These are phyloP conservation scores for Platanthera zijinensis DNA, from an alignment of 106 monocot genomes.

Conservation along the genomic window DNA sequence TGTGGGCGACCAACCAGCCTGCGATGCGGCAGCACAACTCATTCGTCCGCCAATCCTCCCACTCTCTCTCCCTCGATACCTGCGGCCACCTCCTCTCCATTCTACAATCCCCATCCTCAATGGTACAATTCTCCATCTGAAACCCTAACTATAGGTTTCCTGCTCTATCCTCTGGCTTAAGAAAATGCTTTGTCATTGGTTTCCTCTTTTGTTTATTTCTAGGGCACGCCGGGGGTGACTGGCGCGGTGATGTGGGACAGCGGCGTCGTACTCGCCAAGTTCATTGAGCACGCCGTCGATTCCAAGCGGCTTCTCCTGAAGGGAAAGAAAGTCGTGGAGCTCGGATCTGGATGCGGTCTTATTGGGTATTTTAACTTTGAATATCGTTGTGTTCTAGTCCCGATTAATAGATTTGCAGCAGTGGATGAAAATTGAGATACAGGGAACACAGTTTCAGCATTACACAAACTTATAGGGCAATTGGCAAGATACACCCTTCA, in stretches of 20 bases:
- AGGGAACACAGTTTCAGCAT: no score
- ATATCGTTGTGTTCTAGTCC: not conserved
- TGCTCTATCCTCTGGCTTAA: not conserved
- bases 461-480: no score
- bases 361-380: constrained; percentile 42
- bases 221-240: constrained; percentile 80
- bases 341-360: constrained; percentile 84
- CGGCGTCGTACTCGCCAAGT: constrained; percentile 83
- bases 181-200: not conserved
- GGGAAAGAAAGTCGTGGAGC: constrained; percentile 62
- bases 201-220: not conserved
- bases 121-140: constrained; percentile 22
- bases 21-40: constrained; percentile 46
- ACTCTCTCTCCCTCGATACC: constrained; percentile 54
- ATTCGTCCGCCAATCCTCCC: constrained; percentile 66
- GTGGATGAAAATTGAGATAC: no score
- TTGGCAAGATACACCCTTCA: no score
- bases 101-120: constrained; percentile 75
- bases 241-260: constrained; percentile 99
- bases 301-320: constrained; percentile 30
- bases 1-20: constrained; percentile 77
- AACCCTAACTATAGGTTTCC: not conserved
- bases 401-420: no score
- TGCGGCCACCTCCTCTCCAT: constrained; percentile 71
- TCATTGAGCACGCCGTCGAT: constrained; percentile 88